Base-by-base conservation (phyloP, 129 eudicot species). In the Rutidosis leptorrhynchoides region DNA sequence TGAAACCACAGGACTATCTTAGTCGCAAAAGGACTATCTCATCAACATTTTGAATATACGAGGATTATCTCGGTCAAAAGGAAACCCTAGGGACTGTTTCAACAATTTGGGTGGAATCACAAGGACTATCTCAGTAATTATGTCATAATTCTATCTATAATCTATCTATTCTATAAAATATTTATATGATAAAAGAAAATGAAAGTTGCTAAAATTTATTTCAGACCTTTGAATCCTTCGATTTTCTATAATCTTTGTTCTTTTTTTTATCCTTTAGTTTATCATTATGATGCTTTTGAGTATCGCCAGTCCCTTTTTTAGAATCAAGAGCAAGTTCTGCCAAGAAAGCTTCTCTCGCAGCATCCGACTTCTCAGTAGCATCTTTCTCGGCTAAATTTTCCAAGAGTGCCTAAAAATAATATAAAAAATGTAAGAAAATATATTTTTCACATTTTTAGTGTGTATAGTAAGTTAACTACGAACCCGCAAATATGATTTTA, bases 301-400 rank as follows among this genome's bases (percentile, higher is more conserved):
- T 62, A 67, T 88, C 95, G 28, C 83, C 77, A 51, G 48, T 37
- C 58, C 82, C 79, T 63, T 84, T 86, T 54, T 84, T 82, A 24
- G 92, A 77, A 79, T 93, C 97, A 62, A 69, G 83, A 57, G 89
- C 97, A 79, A 94, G 99, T 79, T 94, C 99, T 6, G 99, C 99
- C 74, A 94, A 78, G 75, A 94, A 84, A 65, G 95, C 95, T 78
- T 94, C 97, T 80, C 99, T 89, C 22, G 97, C 97, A 65, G 99
- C 99, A 82, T 94, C 97, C 53, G 99, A 94, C 77, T 94, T 94
- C 79, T 84, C 85, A 25, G 95, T 89, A 22, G 99, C 99, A 70
- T 89, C 93, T 81, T 89, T 94, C 74, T 89, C 99, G n/a, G 99
- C 97, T 60, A 86, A 78, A 81, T 86, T 90, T 82, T 89, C 99